These are phyloP conservation scores for Sporothrix protearum DNA, from an alignment of 2,329 filamentous ascomycete genomes.

Conservation along the genomic window DNA sequence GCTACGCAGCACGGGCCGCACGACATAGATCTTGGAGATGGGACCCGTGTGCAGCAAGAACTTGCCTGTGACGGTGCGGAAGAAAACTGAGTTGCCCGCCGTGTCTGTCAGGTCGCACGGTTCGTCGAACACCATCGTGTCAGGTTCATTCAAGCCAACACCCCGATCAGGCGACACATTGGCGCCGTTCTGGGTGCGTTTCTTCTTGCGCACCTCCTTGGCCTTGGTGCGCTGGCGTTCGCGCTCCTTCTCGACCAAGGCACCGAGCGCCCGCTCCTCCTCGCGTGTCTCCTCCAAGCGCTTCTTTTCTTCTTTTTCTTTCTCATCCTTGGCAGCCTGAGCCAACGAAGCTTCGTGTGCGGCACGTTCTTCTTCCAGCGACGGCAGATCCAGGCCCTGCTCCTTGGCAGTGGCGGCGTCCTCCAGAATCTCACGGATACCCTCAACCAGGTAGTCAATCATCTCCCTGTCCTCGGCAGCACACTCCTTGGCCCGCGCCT, in stretches of 20 bases:
- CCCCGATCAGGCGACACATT: slow-evolving; percentile 39
- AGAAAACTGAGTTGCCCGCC: slow-evolving; percentile 61
- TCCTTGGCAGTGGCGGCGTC: slow-evolving; percentile 77
- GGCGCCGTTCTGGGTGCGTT: slow-evolving; percentile 46
- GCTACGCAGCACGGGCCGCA: slow-evolving; percentile 61
- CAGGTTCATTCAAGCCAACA: slow-evolving; percentile 32
- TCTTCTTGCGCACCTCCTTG: slow-evolving; percentile 62
- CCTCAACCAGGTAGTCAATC: slow-evolving; percentile 63
- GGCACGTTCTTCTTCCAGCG: slow-evolving; percentile 82
- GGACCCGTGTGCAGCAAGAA: slow-evolving; percentile 62
- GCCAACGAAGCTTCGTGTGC: slow-evolving; percentile 69
- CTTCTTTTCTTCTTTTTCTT: slow-evolving; percentile 51
- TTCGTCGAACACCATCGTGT: slow-evolving; percentile 62
- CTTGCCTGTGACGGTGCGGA: slow-evolving; percentile 68
- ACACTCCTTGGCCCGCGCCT: slow-evolving; percentile 55
- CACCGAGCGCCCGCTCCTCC: slow-evolving; percentile 65
- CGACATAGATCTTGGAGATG: slow-evolving; percentile 66
- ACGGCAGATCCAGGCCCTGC: slow-evolving; percentile 72
- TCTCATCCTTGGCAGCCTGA: slow-evolving; percentile 49
- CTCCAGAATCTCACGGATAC: slow-evolving; percentile 73
- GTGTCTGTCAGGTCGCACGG: slow-evolving; percentile 60
- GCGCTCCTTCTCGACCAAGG: slow-evolving; percentile 70
- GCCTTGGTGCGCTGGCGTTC: slow-evolving; percentile 62
- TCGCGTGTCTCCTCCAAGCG: slow-evolving; percentile 58
- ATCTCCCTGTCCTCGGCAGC: slow-evolving; percentile 54